Evolutionary conservation across 306 rosid species (phyloP).

Genomic region (Trifolium fragiferum): DNA sequence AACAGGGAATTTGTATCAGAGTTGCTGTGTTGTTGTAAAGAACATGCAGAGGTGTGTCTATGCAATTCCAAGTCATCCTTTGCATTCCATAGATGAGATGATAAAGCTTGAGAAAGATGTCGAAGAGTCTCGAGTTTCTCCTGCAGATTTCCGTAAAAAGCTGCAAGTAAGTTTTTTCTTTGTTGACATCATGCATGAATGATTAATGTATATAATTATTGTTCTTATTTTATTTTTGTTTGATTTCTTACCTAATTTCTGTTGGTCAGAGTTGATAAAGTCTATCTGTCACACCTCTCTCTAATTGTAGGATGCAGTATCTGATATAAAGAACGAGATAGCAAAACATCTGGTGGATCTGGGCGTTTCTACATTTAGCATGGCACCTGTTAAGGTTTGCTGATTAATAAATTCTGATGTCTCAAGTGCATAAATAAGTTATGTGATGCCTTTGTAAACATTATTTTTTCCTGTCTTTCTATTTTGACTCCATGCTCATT

Average conservation of each 20-base stretch:
- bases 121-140: constrained; percentile 65
- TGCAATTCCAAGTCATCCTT: constrained; percentile 71
- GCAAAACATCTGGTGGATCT: constrained; percentile 69
- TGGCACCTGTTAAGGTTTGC: constrained; percentile 90
- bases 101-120: constrained; percentile 66
- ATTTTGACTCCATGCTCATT: constrained; percentile 37
- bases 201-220: constrained; percentile 21
- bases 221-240: constrained; percentile 23
- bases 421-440: constrained; percentile 23
- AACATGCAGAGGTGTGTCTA: constrained; percentile 87
- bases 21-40: constrained; percentile 91
- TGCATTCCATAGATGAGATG: constrained; percentile 63
- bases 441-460: constrained; percentile 18
- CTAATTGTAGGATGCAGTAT: constrained; percentile 62
- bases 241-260: constrained; percentile 35
- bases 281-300: constrained; percentile 2
- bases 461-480: constrained; percentile 23
- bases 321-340: constrained; percentile 75
- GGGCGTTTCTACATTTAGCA: constrained; percentile 73
- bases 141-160: constrained; percentile 61
- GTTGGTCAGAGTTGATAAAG: constrained; percentile 24
- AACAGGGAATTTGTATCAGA: constrained; percentile 73
- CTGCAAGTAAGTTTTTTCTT: constrained; percentile 62
- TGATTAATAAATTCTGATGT: constrained; percentile 27
- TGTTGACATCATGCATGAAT: constrained; percentile 3